Conservation (phyloP, 2,329 filamentous ascomycete genomes). For the Venturia effusa region DNA sequence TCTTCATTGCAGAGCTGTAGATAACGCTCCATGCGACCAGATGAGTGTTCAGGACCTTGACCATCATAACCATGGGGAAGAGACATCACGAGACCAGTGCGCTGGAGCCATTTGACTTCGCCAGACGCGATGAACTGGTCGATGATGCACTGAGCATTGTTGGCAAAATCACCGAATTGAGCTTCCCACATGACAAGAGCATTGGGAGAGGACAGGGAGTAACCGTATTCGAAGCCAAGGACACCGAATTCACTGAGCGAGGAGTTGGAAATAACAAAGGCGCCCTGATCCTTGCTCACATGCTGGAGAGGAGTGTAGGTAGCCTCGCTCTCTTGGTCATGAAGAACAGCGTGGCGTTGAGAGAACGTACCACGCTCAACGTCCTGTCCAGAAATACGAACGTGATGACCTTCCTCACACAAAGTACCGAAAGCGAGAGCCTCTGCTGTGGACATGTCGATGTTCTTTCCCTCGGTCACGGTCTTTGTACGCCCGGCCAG, state of each 20-base stretch:
- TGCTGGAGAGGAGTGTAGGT: slow-evolving; percentile 91
- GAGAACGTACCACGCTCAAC: slow-evolving; percentile 99
- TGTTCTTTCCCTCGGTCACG: slow-evolving; percentile 81
- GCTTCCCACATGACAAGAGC: slow-evolving; percentile 99
- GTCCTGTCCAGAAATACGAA: slow-evolving; percentile 95
- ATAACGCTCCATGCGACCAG: slow-evolving; percentile 92
- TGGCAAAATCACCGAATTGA: slow-evolving; percentile 98
- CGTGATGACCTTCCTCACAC: slow-evolving; percentile 87
- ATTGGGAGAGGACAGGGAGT: slow-evolving; percentile 92
- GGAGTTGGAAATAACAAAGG: slow-evolving; percentile 95
- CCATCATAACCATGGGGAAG: slow-evolving; percentile 97
- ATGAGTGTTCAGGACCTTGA: slow-evolving; percentile 96
- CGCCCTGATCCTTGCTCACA: slow-evolving; percentile 81
- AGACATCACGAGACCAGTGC: slow-evolving; percentile 91
- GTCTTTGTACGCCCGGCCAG: slow-evolving; percentile 82
- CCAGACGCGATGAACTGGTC: slow-evolving; percentile 98
- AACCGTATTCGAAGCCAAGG: slow-evolving; percentile 96
- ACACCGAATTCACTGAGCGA: slow-evolving; percentile 64
- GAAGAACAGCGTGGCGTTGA: slow-evolving; percentile 91
- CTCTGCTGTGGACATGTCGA: slow-evolving; percentile 96
- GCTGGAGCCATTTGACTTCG: slow-evolving; percentile 97
- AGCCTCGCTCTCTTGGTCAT: slow-evolving; percentile 89
- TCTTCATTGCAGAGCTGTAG: slow-evolving; percentile 97
- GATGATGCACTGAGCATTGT: slow-evolving; percentile 98
- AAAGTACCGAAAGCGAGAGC: slow-evolving; percentile 89